Evolutionary conservation across 1,284 basidiomycete species (phyloP).

Genomic region (Vanrija sp.): DNA sequence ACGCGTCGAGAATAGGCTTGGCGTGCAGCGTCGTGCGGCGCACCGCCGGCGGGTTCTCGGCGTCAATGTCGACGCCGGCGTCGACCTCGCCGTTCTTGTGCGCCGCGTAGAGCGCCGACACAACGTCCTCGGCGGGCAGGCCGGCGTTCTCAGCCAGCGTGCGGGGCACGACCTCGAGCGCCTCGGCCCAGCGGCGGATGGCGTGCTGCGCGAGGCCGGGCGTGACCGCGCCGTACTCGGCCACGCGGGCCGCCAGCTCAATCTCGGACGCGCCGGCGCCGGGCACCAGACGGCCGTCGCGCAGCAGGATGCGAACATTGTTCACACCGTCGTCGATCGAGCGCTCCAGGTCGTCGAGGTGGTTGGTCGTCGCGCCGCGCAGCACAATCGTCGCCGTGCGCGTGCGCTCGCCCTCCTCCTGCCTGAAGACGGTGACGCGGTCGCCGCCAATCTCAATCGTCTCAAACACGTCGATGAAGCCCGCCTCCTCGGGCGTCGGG

Average conservation of each 20-base stretch:
- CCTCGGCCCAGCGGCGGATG: conserved; percentile 83
- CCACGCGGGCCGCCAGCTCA: conserved; percentile 78
- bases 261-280: conserved; percentile 94
- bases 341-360: conserved; percentile 90
- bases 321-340: conserved; percentile 97
- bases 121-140: conserved; percentile 85
- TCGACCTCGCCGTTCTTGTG: conserved; percentile 61
- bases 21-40: conserved; percentile 18
- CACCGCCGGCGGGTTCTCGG: conserved; percentile 33
- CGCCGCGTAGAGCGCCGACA: conserved; percentile 82
- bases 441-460: conserved; percentile 96
- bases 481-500: conserved; percentile 93
- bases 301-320: conserved; percentile 88
- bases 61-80: conserved; percentile 86
- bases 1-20: conserved; percentile 38
- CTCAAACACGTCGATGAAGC: conserved; percentile 89
- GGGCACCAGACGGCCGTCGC: conserved; percentile 84
- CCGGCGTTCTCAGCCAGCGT: conserved; percentile 97
- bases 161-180: conserved; percentile 87
- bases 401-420: conserved; percentile 70
- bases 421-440: conserved; percentile 92
- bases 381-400: conserved; percentile 90
- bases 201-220: conserved; percentile 92
- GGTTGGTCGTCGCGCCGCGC: conserved; percentile 92
- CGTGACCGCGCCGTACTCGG: conserved; percentile 80